Conservation (phyloP, 2,329 filamentous ascomycete species). For the Fusarium sp. region DNA sequence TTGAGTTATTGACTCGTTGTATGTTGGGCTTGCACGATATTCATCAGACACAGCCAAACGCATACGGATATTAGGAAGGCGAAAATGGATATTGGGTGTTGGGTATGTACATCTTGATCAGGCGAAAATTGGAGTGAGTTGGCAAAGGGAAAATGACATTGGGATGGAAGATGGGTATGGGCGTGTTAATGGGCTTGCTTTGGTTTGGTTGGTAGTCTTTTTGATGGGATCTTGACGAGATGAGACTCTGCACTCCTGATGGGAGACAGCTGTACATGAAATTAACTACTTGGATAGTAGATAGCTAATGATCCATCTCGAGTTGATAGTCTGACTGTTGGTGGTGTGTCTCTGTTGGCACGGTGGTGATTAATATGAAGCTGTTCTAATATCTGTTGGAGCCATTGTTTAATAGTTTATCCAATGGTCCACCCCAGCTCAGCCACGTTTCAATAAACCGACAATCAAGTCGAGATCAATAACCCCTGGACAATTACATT, state of each 20-base stretch:
- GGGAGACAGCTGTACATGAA: slow-evolving; percentile 33
- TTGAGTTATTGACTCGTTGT: neutral
- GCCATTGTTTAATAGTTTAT: neutral
- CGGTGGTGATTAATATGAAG: neutral
- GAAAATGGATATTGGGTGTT: neutral
- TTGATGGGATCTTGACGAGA: slow-evolving; percentile 9
- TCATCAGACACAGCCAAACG: slow-evolving; percentile 22
- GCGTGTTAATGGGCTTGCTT: slow-evolving; percentile 15
- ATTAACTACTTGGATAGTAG: slow-evolving; percentile 3
- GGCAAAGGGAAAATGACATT: slow-evolving; percentile 2
- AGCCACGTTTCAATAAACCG: neutral
- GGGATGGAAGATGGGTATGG: neutral
- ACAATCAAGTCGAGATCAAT: neutral
- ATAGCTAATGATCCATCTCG: neutral
- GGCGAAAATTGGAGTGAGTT: slow-evolving; percentile 20
- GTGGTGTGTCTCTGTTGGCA: neutral
- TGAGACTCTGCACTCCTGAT: slow-evolving; percentile 5
- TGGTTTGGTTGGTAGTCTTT: neutral
- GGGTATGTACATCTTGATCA: slow-evolving; percentile 19
- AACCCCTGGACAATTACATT: slow-evolving; percentile 13
- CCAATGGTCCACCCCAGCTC: neutral
- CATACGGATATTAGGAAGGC: neutral
- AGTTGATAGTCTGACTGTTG: neutral
- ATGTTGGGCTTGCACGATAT: slow-evolving; percentile 4
- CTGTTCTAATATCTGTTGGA: neutral